These are phyloP conservation scores for Mucor indicus DNA, from an alignment of 371 early-diverging fungal species.

Conservation along the genomic window DNA sequence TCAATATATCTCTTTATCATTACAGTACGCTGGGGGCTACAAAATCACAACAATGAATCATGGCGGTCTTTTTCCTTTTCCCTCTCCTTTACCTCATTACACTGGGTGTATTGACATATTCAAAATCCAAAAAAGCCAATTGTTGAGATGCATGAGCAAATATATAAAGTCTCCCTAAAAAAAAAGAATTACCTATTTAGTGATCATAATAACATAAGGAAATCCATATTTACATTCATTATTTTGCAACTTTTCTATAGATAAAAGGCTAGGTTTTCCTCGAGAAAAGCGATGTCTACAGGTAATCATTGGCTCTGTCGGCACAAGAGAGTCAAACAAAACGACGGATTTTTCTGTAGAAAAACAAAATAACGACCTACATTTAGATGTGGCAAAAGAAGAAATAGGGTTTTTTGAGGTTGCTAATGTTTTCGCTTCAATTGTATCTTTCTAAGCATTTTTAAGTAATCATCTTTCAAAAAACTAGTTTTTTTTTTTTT, in stretches of 20 bases:
- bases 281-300: too few species aligned
- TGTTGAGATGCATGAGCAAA: neutral
- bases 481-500: too few species aligned
- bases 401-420: slow-evolving; percentile 10
- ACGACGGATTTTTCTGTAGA: slow-evolving; percentile 4
- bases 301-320: slow-evolving; percentile 2
- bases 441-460: neutral
- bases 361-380: slow-evolving; percentile 4
- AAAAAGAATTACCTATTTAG: neutral
- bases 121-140: neutral
- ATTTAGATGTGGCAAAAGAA: slow-evolving; percentile 2
- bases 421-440: slow-evolving; percentile 1
- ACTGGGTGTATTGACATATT: neutral
- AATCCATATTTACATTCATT: neutral
- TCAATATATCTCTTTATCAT: too few species aligned
- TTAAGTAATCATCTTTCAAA: neutral
- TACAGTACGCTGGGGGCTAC: too few species aligned
- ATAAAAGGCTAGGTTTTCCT: neutral
- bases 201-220: neutral
- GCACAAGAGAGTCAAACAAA: neutral
- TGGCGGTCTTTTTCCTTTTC: too few species aligned
- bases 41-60: too few species aligned
- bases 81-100: too few species aligned
- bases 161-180: neutral
- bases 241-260: neutral